Base-by-base conservation (phyloP, 1,139 yeast species). In the Yamadazyma triangularis region DNA sequence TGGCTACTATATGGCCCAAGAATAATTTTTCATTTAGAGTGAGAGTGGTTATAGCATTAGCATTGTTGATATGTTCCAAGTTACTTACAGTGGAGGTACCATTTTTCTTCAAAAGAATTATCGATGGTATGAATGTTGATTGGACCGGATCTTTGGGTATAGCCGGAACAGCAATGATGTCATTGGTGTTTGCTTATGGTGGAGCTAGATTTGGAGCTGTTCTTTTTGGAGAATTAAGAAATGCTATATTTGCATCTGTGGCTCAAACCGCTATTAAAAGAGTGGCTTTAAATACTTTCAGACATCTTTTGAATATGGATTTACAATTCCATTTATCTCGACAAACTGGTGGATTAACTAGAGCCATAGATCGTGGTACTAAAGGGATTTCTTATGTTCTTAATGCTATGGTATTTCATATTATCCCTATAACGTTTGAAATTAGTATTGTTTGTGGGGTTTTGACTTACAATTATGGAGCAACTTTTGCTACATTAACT, bases 291-390 rank as follows among this genome's bases (percentile, higher is more conserved):
- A 86, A 84, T 50, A 89, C 96, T 0, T 91, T 91, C 55, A 70
- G 66, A 29, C 97, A 89, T 56, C 64, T 91, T 35, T 69, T 91
- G 53, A 79, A 78, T 45, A 70, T 91, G 59, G 99, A 91, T 58
- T 64, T 89, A 31, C 86, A 88, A 13, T 91, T 91, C 71, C 98
- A 91, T 56, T 60, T 91, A 31, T 73, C 93, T 7, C 70, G 89
- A 45, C 97, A 93, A 54, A 93, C 98, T 0, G 99, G 99, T 44
- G 97, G 96, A 0, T 61, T 91, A 27, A 91, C 96, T 0, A 68
- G 98, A 39, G 97, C 98, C 1, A 91, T 91, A 48, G 99, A 91
- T 51, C 70, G 98, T 45, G 99, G 99, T 53, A 91, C 97, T 1
- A 91, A 91, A 47, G 98, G 99, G 59, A 91, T 91, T 32, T 82